Base-by-base conservation (phyloP, 1,284 basidiomycete species). In the Termitomyces sp. region DNA sequence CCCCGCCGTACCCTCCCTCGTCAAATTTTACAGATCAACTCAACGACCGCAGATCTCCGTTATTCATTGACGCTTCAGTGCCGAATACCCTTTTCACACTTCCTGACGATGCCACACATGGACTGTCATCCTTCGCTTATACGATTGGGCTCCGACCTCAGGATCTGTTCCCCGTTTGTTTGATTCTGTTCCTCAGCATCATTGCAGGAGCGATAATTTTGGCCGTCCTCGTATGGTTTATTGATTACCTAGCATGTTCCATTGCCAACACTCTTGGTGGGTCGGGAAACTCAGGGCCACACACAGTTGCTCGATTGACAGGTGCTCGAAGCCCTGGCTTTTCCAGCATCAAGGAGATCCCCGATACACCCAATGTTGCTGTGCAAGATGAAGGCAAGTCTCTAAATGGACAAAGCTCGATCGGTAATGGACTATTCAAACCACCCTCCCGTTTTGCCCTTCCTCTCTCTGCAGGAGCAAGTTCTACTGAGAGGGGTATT, bases 91-190 rank as follows among this genome's bases (percentile, higher is more conserved):
- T 95, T 19, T 87, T 92, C 70, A 81, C 78, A 35, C 77, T 91
- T 45, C 88, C 88, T 0, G 57, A 70, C 5, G 75, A 81, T 56
- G 76, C 81, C 5, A 79, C 68, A 3, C 55, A 68, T 35, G 93
- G 93, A 2, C 84, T 96, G 38, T 75, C 80, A n/a, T 84, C 86
- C 0, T 91, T 91, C 62, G 88, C 91, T 0, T 83, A 82, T 55
- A 77, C 88, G 14, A 72, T 96, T 30, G 96, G 95, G 18, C 65
- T 98, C 1, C 79, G 84, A 4, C 85, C 88, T 2, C 76, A 86
- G 62, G 91, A 96, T 65, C 75, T 97, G 14, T 99, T 95, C 62
- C 83, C 84, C 19, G 86, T 87, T 19, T 94, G 91, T 66, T 71
- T 95, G 9, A 74, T 85, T 35, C 72, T 97, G 50, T 97, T 96